Base-by-base conservation (phyloP, 1,139 yeast species). In the Kurtzmaniella quercitrusa region DNA sequence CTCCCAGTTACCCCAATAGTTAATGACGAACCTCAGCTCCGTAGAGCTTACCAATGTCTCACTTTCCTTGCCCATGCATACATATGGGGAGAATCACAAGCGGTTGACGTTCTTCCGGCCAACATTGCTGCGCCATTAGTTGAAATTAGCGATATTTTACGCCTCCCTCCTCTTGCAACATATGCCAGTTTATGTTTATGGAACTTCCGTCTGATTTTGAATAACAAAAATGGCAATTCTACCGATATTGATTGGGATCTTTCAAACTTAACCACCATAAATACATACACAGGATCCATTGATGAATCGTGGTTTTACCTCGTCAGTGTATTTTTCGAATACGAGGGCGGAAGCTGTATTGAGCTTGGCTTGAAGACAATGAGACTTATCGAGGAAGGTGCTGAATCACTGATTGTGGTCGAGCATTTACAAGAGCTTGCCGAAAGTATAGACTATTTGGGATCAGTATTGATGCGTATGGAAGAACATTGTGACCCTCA, bases 401-500 rank as follows among this genome's bases (percentile, higher is more conserved):
- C 66, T 1, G 52, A 55, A 12, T 61, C 65, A 33, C 12, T 9
- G 15, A 65, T 79, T 42, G 49, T 65, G 9, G 53, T 51, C 1
- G 53, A 53, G 6, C 61, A 71, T 38, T 66, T 88, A 34, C 88
- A 86, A 55, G 63, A 60, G 36, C 66, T 88, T 45, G 96, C 96
- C 1, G 88, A 85, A 58, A 66, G 76, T 38, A 84, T 91, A 39
- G 96, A 88, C 58, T 68, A 71, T 45, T 68, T 91, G 51, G 94
- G 91, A n/a, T 70, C 84, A 2, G 76, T 86, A 0, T 65, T 91
- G 51, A 79, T 84, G 78, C 76, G 80, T 53, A 87, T 91, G 95
- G 91, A 87, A 57, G 96, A 89, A 51, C 85, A 85, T 86, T 88
- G 97, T 60, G 96, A 89, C 57, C 97, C 98, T 2, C 95, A 88